Percentiles rank a stretch among this genome's conserved stretches.
phyloP scores from a whole-genome alignment of 2,329 filamentous ascomycete genomes.

The Talaromyces sp. region DNA sequence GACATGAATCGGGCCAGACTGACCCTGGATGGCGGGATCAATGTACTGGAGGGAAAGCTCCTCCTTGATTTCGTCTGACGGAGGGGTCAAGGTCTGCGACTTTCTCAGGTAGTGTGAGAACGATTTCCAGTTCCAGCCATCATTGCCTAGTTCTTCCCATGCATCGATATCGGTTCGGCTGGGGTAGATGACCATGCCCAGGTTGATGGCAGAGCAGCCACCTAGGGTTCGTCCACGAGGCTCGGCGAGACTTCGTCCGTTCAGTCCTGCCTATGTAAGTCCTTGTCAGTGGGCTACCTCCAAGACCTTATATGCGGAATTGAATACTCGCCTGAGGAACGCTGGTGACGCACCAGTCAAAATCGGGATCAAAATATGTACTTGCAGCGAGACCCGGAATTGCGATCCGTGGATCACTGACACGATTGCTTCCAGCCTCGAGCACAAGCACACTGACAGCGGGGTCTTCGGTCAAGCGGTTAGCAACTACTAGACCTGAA shows the following conservation, averaged over 20 bases:
- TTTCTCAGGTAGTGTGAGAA: constrained; percentile 39
- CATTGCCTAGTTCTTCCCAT: constrained; percentile 42
- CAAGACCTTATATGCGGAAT: too few species aligned
- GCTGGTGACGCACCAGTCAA: constrained; percentile 14
- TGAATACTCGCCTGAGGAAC: background rate
- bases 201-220: constrained; percentile 37
- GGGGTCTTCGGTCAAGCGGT: constrained; percentile 19
- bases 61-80: constrained; percentile 12
- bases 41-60: background rate
- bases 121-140: constrained; percentile 38
- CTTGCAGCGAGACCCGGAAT: constrained; percentile 11
- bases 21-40: background rate
- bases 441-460: constrained; percentile 20
- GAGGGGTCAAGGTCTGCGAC: constrained; percentile 34
- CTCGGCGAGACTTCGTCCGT: constrained; percentile 14
- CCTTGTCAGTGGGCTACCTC: background rate
- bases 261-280: constrained; percentile 2
- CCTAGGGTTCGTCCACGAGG: constrained; percentile 23
- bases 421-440: constrained; percentile 22
- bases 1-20: background rate
- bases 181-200: constrained; percentile 26
- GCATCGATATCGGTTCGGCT: constrained; percentile 33
- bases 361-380: constrained; percentile 12
- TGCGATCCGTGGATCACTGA: constrained; percentile 20
- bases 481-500: constrained; percentile 19